A percentile compares a stretch with the other conserved stretches of the same genome.
Conservation (phyloP, 2,329 filamentous ascomycete genomes). For the Fusarium sp. region DNA sequence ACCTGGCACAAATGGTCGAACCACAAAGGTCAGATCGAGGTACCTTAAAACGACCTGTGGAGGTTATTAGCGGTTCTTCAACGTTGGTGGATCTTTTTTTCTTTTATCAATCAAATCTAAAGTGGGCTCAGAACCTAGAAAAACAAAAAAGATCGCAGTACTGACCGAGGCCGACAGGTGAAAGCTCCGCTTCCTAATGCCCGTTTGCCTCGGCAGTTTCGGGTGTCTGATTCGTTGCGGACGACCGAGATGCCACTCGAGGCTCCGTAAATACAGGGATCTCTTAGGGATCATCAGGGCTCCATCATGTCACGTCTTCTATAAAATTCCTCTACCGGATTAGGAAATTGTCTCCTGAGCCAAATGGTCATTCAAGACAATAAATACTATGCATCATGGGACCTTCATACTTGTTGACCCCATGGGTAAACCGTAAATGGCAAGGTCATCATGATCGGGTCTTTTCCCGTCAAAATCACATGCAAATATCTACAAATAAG, state of each 20-base stretch:
- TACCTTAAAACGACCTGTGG: neutral
- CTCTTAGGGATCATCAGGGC: neutral
- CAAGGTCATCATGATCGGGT: neutral
- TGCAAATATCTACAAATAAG: neutral
- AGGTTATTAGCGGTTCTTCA: constrained; percentile 19
- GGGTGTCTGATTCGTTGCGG: constrained; percentile 38
- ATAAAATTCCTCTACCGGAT: neutral
- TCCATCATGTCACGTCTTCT: neutral
- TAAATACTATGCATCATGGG: neutral
- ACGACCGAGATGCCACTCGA: constrained; percentile 9
- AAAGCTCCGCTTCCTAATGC: constrained; percentile 19
- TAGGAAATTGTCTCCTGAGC: neutral
- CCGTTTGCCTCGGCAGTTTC: constrained; percentile 39
- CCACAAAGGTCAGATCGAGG: neutral
- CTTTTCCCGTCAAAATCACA: neutral
- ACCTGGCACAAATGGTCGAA: constrained; percentile 2
- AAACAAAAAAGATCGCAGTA: constrained; percentile 32
- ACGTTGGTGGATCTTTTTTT: neutral
- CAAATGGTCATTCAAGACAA: neutral
- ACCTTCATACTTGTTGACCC: neutral
- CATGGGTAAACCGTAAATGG: neutral
- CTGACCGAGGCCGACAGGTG: constrained; percentile 41
- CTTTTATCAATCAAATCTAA: constrained; percentile 9
- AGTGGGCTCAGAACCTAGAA: neutral
- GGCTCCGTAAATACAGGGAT: neutral